Percentiles rank a stretch among this genome's conserved stretches.
These are phyloP conservation scores for Atkinsonella texensis DNA, from an alignment of 2,329 filamentous ascomycete genomes.

Conservation along the genomic window DNA sequence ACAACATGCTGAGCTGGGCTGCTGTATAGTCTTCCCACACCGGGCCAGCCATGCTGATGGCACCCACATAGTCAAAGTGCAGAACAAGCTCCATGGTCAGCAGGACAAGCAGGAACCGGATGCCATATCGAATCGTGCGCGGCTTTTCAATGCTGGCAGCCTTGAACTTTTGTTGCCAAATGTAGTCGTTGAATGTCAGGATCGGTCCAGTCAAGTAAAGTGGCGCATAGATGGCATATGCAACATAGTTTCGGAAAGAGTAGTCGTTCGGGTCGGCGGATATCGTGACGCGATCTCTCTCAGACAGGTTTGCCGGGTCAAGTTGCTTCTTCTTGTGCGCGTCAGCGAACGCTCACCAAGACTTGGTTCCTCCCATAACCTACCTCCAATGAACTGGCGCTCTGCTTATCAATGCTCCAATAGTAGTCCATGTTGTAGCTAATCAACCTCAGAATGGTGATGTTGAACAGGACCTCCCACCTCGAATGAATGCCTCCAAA, in stretches of 20 bases:
- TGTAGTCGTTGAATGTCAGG: constrained; percentile 95
- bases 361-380: constrained; percentile 15
- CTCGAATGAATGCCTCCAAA: constrained; percentile 74
- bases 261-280: constrained; percentile 63
- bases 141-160: constrained; percentile 55
- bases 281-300: constrained; percentile 71
- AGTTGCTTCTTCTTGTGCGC: constrained; percentile 89
- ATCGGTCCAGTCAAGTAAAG: constrained; percentile 90
- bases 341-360: constrained; percentile 37
- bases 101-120: constrained; percentile 70
- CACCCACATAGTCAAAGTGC: constrained; percentile 87
- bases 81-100: constrained; percentile 84
- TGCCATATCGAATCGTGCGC: constrained; percentile 68
- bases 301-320: constrained; percentile 75
- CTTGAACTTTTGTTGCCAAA: constrained; percentile 69
- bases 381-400: constrained; percentile 70
- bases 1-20: constrained; percentile 77
- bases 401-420: constrained; percentile 64
- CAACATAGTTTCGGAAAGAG: constrained; percentile 74
- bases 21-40: constrained; percentile 77
- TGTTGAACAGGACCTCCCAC: constrained; percentile 97
- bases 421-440: constrained; percentile 97
- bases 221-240: constrained; percentile 82
- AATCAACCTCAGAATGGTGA: constrained; percentile 82
- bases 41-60: constrained; percentile 72